Evolutionary conservation across 2,329 filamentous ascomycete genomes (phyloP), one percentile per base, ranked within the genome.

Genomic region (Sporothrix schenckii): DNA sequence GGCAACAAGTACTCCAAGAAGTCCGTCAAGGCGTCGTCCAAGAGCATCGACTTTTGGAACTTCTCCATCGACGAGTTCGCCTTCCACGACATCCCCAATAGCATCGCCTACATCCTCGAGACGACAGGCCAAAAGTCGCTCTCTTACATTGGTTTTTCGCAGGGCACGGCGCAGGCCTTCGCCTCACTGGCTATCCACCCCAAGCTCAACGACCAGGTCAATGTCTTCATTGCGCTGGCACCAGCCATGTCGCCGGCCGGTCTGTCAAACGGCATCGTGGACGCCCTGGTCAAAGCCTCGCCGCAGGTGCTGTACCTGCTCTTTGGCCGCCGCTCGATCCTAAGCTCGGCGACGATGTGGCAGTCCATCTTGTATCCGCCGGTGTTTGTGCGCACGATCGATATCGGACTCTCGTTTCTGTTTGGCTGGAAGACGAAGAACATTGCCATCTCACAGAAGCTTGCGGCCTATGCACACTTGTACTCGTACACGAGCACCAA

Each of bases 1-100:
- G 95, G 95, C 66, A 99, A 99, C 85, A 99, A 99, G 79, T 99
- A 99, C 81, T 97, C 93, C 60, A 99, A 98, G 80, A 99, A 99
- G 81, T 94, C 90, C 2, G 88, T 94, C 67, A 86, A 90, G 71
- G 84, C 85, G 73, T 90, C 92, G 0, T 94, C 95, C 0, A 90
- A 88, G 0, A 90, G 91, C 2, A 82, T 86, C 50, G 85, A 88
- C 16, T 99, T 99, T 79, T 99, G 95, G 95, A 91, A 97, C 79
- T 99, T 99, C 78, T 97, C 93, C 67, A 98, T 99, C 78, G 95
- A 99, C 78, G 92, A 99, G 77, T 99, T 99, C 78, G 95, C 95
- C 63, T 97, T 99, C 77, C 89, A 98, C 78, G 95, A 99, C 79
- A 97, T 99, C 72, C 95, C 95, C 1, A 91, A 99, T 80, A 94